A percentile compares a stretch with the other conserved stretches of the same genome.
These are phyloP conservation scores for Physcomitrium patens DNA, from an alignment of 225 moss, liverwort and hornwort species.

Conservation along the genomic window DNA sequence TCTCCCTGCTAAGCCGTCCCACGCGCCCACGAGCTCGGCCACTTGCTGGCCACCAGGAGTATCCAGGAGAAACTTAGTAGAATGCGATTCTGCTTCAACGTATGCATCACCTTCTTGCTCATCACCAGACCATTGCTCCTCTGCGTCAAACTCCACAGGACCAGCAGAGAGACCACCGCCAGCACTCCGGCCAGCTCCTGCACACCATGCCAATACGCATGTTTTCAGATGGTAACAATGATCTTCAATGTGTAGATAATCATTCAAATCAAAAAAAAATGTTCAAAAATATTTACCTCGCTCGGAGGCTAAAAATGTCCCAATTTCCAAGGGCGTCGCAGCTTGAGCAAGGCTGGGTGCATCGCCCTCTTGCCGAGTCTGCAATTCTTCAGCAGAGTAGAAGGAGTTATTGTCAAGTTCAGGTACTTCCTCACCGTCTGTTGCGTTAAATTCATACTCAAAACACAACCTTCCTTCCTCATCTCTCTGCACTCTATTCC, in stretches of 20 bases:
- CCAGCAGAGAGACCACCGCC: constrained; percentile 29
- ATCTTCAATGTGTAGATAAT: too few relatives aligned
- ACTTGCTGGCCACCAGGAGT: constrained; percentile 83
- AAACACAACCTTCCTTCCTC: constrained; percentile 65
- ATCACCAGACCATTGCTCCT: constrained; percentile 42
- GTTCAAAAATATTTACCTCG: constrained; percentile 37
- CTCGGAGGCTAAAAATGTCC: constrained; percentile 44
- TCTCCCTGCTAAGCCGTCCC: constrained; percentile 85
- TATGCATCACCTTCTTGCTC: constrained; percentile 2
- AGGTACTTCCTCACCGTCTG: constrained; percentile 44
- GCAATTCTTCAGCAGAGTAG: constrained; percentile 49
- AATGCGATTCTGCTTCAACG: constrained; percentile 39
- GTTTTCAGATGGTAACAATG: constrained; percentile 1
- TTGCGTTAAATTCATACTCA: constrained; percentile 62
- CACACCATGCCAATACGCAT: constrained; percentile 11
- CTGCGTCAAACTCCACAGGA: constrained; percentile 37
- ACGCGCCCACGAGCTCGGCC: constrained; percentile 89
- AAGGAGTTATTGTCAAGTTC: constrained; percentile 53
- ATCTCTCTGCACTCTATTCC: constrained; percentile 58
- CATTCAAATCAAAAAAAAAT: too few relatives aligned
- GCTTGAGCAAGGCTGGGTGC: constrained; percentile 50
- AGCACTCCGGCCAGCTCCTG: constrained; percentile 39
- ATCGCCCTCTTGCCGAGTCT: constrained; percentile 53
- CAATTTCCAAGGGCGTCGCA: constrained; percentile 48
- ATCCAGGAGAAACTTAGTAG: constrained; percentile 60